These are phyloP conservation scores for Xylaria flabelliformis DNA, from an alignment of 495 filamentous ascomycete species.

Conservation along the genomic window DNA sequence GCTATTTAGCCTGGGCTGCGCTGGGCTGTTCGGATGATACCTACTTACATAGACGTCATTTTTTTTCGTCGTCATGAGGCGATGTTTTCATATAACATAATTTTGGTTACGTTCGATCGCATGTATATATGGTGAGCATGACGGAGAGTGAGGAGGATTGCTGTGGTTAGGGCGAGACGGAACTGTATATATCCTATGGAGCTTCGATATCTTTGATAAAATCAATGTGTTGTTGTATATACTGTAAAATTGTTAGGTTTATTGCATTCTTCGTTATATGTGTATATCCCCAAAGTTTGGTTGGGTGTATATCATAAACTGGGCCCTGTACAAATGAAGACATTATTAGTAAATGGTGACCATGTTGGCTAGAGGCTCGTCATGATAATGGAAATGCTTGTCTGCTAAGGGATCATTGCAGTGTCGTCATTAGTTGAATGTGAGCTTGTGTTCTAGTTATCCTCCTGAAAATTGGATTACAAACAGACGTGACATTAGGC, in stretches of 20 bases:
- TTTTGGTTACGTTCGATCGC: not conserved
- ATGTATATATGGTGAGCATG: not conserved
- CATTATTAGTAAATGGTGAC: not conserved
- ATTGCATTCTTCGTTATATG: not conserved
- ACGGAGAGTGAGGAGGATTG: not conserved
- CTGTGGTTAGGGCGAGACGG: not conserved
- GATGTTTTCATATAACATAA: slow-evolving; percentile 7
- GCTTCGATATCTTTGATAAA: not conserved
- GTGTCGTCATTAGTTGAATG: not conserved
- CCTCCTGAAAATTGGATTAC: not conserved
- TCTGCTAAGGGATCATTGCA: not conserved
- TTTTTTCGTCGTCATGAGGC: not conserved
- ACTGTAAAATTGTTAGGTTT: not conserved
- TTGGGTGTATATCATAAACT: not conserved
- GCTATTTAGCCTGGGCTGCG: not conserved
- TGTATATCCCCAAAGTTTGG: not conserved
- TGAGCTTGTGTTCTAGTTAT: not conserved
- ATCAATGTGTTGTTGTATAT: not conserved
- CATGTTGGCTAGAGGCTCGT: not conserved
- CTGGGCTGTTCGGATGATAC: slow-evolving; percentile 10
- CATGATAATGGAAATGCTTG: not conserved
- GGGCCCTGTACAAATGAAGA: not conserved
- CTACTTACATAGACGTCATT: not conserved
- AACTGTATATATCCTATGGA: not conserved
- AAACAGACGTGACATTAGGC: not conserved